Evolutionary conservation across 1,284 basidiomycete species (phyloP).

Genomic region (Anthracocystis setariae): DNA sequence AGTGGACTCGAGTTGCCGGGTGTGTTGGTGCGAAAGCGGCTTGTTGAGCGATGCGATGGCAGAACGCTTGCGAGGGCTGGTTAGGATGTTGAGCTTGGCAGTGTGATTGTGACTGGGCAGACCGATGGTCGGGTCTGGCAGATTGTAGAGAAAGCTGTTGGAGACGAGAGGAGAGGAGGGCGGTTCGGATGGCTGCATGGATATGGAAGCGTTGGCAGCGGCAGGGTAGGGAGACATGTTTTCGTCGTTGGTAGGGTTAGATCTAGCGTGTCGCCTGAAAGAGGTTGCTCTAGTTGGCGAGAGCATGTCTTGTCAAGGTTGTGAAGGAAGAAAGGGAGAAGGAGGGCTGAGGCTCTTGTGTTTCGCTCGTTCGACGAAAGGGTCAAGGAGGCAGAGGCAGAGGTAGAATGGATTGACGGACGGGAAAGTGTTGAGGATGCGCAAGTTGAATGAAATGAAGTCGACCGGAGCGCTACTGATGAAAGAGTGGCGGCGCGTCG

Average conservation of each 20-base stretch:
- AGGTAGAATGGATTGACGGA: too few species aligned
- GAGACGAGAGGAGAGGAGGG: constrained; percentile 33
- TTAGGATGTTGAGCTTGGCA: constrained; percentile 6
- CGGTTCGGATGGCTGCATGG: constrained; percentile 18
- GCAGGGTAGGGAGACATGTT: constrained; percentile 22
- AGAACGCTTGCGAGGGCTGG: constrained; percentile 27
- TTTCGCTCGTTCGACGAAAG: too few species aligned
- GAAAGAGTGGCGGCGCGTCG: not conserved
- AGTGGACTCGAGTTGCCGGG: constrained; percentile 15
- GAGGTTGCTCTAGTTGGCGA: constrained; percentile 21
- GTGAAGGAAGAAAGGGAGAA: not conserved
- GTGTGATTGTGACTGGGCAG: constrained; percentile 4
- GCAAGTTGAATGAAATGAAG: constrained; percentile 15
- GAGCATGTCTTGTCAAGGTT: constrained; percentile 9
- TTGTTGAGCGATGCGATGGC: constrained; percentile 34
- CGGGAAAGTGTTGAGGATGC: too few species aligned
- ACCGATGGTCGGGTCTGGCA: constrained; percentile 39
- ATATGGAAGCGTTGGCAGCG: constrained; percentile 14
- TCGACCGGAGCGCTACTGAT: constrained; percentile 1
- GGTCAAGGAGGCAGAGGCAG: too few species aligned
- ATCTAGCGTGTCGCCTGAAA: constrained; percentile 15
- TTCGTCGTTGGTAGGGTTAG: constrained; percentile 23
- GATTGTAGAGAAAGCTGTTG: constrained; percentile 47
- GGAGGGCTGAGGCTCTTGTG: not conserved
- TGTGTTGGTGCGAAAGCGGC: constrained; percentile 30